Evolutionary conservation across 192 early-diverging fungal species (phyloP), one percentile per base, ranked within the genome.

Genomic region (Podila epicladia): DNA sequence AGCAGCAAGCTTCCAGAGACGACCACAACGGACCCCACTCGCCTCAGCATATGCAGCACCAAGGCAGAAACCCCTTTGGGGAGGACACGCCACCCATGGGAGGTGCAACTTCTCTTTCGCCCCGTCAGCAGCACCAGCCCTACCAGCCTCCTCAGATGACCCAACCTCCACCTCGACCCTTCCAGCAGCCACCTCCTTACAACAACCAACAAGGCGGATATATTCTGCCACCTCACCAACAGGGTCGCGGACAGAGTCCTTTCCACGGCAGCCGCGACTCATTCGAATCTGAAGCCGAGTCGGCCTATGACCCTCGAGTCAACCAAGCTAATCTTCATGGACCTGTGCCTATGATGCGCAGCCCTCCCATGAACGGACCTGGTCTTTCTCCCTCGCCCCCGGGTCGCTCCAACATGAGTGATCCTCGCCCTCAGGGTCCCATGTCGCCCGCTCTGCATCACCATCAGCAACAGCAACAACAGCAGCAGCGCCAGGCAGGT

Each of bases 251-350:
- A n/a, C 74, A 76, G 57, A 69, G 64, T 35, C 62, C 63, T 26
- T 65, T 65, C 51, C 69, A 78, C 28, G 28, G 7, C 51, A 72
- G 17, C 55, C 76, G 76, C 28, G 65, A 67, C 9, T 79, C 76
- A n/a, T 24, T 72, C 7, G 69, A 72, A 20, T 79, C 76, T 19
- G 76, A 79, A 29, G 48, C 24, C 26, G 76, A 79, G 45, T 72
- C 76, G 19, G 76, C 76, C 19, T 78, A 72, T 49, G 75, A 78
- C 57, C 75, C 75, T 19, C 26, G 59, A 12, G 59, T 17, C 59
- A n/a, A 55, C 20, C 17, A 53, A n/a, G 24, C 17, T 12, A 55
- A 55, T 5, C 53, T 19, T 20, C n/a, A n/a, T 17, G 59, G 59
- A 61, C 59, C 53, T 55, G 53, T 22, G 41, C 49, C 69, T 3